phyloP scores from a whole-genome alignment of 208 protist genomes.

The Acanthamoeba royreba region DNA sequence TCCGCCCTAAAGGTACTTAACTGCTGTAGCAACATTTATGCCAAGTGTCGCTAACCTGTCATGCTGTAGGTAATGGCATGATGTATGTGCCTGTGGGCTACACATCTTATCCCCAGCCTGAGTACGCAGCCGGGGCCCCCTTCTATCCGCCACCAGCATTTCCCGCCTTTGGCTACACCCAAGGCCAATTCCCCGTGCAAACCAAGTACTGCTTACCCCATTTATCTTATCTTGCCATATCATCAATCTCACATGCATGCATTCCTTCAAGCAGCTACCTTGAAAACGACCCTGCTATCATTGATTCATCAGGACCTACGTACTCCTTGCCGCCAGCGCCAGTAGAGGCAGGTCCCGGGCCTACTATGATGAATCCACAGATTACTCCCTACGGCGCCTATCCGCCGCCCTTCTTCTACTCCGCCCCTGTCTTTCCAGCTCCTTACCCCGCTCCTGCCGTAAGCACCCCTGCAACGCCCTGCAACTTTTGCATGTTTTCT shows the following conservation, averaged over 20 bases:
- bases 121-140: background rate
- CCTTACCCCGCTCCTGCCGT: too few relatives aligned
- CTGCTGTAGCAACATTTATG: too few relatives aligned
- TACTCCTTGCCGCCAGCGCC: background rate
- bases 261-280: background rate
- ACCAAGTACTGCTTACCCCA: background rate
- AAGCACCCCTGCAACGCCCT: too few relatives aligned
- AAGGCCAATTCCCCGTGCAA: background rate
- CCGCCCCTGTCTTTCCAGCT: background rate
- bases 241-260: background rate
- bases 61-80: background rate
- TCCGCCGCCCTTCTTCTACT: background rate
- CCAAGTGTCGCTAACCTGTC: too few relatives aligned
- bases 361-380: background rate
- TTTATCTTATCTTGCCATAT: background rate
- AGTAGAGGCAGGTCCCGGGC: background rate
- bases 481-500: too few relatives aligned
- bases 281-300: background rate
- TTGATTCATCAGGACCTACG: background rate
- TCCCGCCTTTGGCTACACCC: background rate
- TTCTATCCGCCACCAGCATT: background rate
- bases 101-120: background rate
- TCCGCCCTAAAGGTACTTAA: background rate
- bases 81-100: background rate
- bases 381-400: background rate